Conservation (phyloP, 2,329 filamentous ascomycete genomes). For the Scedosporium apiospermum region DNA sequence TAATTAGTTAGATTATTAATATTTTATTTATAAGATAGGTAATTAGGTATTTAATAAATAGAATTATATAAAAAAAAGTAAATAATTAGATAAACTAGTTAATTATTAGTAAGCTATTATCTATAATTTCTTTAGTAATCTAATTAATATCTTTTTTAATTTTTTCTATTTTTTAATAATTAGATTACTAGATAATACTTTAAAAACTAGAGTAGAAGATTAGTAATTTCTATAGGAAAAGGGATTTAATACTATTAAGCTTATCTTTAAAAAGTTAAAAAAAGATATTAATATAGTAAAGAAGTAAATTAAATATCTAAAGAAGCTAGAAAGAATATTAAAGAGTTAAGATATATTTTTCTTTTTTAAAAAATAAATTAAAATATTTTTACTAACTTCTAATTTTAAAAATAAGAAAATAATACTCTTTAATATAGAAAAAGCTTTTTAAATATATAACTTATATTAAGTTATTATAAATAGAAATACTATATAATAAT, state of each 20-base stretch:
- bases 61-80: background rate
- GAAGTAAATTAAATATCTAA: too few relatives aligned
- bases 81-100: background rate
- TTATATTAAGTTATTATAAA: too few relatives aligned
- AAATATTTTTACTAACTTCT: background rate
- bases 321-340: background rate
- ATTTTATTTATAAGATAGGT: background rate
- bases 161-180: background rate
- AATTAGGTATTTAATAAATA: background rate
- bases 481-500: too few relatives aligned
- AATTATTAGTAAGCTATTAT: background rate
- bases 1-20: background rate
- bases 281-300: too few relatives aligned
- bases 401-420: too few relatives aligned
- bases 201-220: constrained; percentile 1
- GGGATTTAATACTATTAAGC: background rate
- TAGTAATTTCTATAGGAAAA: background rate
- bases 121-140: background rate
- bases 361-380: background rate
- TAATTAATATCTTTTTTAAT: background rate
- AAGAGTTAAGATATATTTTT: background rate
- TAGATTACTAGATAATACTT: too few relatives aligned
- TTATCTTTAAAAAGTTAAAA: background rate
- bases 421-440: too few relatives aligned
- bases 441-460: too few relatives aligned